Base-by-base conservation (phyloP, 371 early-diverging fungal species). In the Dichotomocladium elegans region DNA sequence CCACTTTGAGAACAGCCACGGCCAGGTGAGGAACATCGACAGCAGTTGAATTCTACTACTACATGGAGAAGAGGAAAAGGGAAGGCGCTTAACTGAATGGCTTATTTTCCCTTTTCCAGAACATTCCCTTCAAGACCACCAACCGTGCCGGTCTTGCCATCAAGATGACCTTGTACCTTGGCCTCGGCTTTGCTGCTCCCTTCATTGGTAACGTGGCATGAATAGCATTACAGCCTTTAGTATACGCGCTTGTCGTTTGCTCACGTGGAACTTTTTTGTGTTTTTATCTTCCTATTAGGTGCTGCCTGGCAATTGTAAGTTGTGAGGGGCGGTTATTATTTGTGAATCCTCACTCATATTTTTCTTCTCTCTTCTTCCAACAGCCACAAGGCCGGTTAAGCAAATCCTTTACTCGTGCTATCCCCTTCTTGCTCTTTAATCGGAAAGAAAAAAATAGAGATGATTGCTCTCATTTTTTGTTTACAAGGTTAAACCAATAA, bases 51-150 rank as follows among this genome's bases (percentile, higher is more conserved):
- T n/a, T n/a, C n/a, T n/a, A n/a, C n/a, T 41, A 29, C 3, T 41
- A 12, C 30, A 28, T 28, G 27, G 4, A 17, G 17, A 25, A 41
- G 12, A 29, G 17, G 19, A 29, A 7, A 41, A 45, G n/a, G 3
- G 28, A 15, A 14, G 27, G 40, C 29, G 41, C n/a, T n/a, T n/a
- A n/a, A n/a, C n/a, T n/a, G n/a, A n/a, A n/a, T n/a, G n/a, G n/a
- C n/a, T n/a, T n/a, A n/a, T n/a, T n/a, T n/a, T n/a, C n/a, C n/a
- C n/a, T n/a, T n/a, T 31, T 25, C 8, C 60, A 83, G 83, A 80
- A 83, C 71, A 42, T 81, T 61, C 83, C 83, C 42, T 83, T 83
- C 68, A 68, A 73, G 47, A 81, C 83, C 60, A 80, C 72, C 64
- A 83, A 79, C 76, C 78, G 72, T 62, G 66, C 69, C 58, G 77